Base-by-base conservation (phyloP, 164 flowering plant species). In the Magnolia officinalis region DNA sequence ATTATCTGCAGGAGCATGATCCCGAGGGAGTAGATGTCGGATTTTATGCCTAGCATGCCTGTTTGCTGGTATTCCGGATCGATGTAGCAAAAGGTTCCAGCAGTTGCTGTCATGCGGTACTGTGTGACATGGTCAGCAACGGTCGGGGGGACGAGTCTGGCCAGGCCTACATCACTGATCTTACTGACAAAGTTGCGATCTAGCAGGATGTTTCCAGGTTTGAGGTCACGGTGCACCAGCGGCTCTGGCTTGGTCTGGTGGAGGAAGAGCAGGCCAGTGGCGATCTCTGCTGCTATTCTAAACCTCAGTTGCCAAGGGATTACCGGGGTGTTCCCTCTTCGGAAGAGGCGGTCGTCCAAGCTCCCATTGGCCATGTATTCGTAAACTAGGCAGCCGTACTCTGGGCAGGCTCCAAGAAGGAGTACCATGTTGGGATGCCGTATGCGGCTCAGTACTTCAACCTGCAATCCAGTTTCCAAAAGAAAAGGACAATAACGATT, bases 51-150 rank as follows among this genome's bases (percentile, higher is more conserved):
- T 2, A 91, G 90, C 92, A 88, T 87, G 23, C 94, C 94, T 0
- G 95, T 91, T 76, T 91, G 95, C 79, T 91, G 95, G 75, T 91
- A 91, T 63, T 91, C 95, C 1, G 95, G 95, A 72, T 91, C 92
- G 59, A 91, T 91, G 81, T 91, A 91, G 76, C 92, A 91, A 82
- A 91, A 91, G 19, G 92, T 91, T 23, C 95, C 92, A 2, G 92
- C 92, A 1, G 92, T 80, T 6, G 95, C 88, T 63, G 95, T 89
- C 88, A 89, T 87, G 74, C 84, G 87, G 66, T 91, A 91, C 75
- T 91, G 92, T 19, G 92, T 91, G 23, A 91, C 89, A 16, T 37
- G 61, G 78, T 88, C 75, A 9, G 89, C 89, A 1, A 87, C 84
- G 9, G 81, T 78, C 1, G 89, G 90, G 20, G 95, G 95, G 59